A percentile compares a stretch with the other conserved stretches of the same genome.
These are phyloP conservation scores for Iris macrosiphon DNA, from an alignment of 106 monocot genomes.

Conservation along the genomic window DNA sequence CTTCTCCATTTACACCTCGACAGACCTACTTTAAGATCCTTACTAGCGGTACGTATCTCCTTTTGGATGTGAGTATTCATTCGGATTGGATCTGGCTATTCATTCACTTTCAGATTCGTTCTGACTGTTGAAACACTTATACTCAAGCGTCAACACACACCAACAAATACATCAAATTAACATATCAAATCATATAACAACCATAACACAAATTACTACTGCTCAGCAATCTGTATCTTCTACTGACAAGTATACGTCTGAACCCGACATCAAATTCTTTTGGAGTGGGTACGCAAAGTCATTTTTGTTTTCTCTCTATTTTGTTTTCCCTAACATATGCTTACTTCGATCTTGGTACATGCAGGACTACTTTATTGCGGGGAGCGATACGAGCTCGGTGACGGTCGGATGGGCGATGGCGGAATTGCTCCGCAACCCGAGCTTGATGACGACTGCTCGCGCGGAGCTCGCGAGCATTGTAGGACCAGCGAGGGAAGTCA, in stretches of 20 bases:
- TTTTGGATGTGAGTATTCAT: too few species aligned
- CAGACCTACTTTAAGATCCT: background rate
- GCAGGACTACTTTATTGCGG: conserved; percentile 46
- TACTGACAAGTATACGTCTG: too few species aligned
- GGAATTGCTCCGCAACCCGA: conserved; percentile 31
- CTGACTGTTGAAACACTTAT: too few species aligned
- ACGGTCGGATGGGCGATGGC: conserved; percentile 61
- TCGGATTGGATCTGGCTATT: too few species aligned
- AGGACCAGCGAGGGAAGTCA: conserved; percentile 15
- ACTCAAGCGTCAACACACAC: too few species aligned
- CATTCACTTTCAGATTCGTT: too few species aligned
- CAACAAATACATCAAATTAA: too few species aligned
- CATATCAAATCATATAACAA: too few species aligned
- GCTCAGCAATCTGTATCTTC: too few species aligned
- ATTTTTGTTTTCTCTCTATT: background rate
- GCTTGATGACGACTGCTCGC: conserved; percentile 16
- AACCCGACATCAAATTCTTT: too few species aligned
- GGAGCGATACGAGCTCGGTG: conserved; percentile 38
- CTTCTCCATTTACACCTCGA: conserved; percentile 11
- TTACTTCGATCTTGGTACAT: background rate
- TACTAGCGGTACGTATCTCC: background rate
- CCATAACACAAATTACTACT: too few species aligned
- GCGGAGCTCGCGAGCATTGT: conserved; percentile 22
- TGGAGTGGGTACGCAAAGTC: too few species aligned
- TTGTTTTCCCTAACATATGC: background rate